Base-by-base conservation (phyloP, 2,329 filamentous ascomycete genomes). In the Arthrobotrys sphaeroides region DNA sequence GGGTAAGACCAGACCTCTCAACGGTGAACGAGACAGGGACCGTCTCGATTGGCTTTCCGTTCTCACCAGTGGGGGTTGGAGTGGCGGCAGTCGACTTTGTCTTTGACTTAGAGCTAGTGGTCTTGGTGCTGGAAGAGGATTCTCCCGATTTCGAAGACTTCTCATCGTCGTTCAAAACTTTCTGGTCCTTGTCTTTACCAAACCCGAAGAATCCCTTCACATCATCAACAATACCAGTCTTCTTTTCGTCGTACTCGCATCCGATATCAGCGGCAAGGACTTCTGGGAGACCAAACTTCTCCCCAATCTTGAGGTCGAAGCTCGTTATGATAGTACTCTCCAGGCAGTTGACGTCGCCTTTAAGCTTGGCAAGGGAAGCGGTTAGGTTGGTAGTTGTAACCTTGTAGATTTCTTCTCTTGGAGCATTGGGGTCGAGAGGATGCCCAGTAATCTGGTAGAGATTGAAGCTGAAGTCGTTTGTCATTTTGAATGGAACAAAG, bases 171-270 rank as follows among this genome's bases (percentile, higher is more conserved):
- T 88, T 87, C 33, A 97, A 81, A 5, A 87, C 84, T 77, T 87
- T 86, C 83, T 78, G 78, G 77, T 91, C 91, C 84, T 96, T 96
- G 80, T 91, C 91, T 38, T 74, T 74, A 12, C 70, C 66, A 81
- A 98, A 94, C 4, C 95, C 95, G 81, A 99, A 96, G 77, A 97
- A 88, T 78, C 94, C 96, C 86, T 99, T 99, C 78, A 98, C 92
- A 45, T 93, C 94, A 80, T 97, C 94, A 53, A 97, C 91, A 12
- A 59, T 36, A 31, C 67, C 67, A 77, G 91, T 92, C 82, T 93
- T 92, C 83, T 88, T 88, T 51, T 77, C 87, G 61, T 96, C 91
- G 24, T 90, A 88, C 81, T 96, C 92, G 81, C 95, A 99, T 82
- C 94, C 94, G 4, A 95, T 90, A 68, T 87, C 87, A n/a, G 91